A percentile compares a stretch with the other conserved stretches of the same genome.
Evolutionary conservation across 176 grass and related monocot genomes (phyloP).

Genomic region (Olyra latifolia): DNA sequence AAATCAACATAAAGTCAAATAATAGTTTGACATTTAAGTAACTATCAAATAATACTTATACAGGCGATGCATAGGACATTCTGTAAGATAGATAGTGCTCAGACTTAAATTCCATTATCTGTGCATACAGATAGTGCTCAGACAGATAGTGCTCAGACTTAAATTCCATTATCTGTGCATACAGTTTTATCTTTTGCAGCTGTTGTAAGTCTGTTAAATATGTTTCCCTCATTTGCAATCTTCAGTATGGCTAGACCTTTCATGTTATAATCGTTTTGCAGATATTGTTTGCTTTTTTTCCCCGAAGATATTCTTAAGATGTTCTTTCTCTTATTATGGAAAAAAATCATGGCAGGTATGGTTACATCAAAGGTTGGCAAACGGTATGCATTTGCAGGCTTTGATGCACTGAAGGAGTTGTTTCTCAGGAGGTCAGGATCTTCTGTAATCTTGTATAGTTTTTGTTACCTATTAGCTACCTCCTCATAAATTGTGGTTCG

Average conservation of each 20-base stretch:
- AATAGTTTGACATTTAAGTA: not conserved
- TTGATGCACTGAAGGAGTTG: constrained; percentile 88
- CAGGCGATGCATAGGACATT: not conserved
- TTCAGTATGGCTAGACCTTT: not conserved
- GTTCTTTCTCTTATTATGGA: constrained; percentile 20
- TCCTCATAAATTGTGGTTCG: not conserved
- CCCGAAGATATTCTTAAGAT: constrained; percentile 25
- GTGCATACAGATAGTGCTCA: not conserved
- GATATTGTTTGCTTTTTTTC: not conserved
- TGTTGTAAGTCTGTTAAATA: constrained; percentile 1
- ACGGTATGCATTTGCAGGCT: constrained; percentile 93
- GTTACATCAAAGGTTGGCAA: constrained; percentile 97
- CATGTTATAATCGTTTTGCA: not conserved
- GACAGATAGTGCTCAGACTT: not conserved
- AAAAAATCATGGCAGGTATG: constrained; percentile 63
- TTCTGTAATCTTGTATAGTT: not conserved
- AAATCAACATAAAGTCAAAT: constrained; percentile 1
- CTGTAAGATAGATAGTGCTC: constrained; percentile 11
- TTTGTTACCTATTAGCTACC: not conserved
- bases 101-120: not conserved
- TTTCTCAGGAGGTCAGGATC: constrained; percentile 75
- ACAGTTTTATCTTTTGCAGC: constrained; percentile 16
- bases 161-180: not conserved
- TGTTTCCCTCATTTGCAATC: constrained; percentile 11
- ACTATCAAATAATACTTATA: not conserved